Conservation (phyloP, 1,284 basidiomycete species). For the Sparassis latifolia region DNA sequence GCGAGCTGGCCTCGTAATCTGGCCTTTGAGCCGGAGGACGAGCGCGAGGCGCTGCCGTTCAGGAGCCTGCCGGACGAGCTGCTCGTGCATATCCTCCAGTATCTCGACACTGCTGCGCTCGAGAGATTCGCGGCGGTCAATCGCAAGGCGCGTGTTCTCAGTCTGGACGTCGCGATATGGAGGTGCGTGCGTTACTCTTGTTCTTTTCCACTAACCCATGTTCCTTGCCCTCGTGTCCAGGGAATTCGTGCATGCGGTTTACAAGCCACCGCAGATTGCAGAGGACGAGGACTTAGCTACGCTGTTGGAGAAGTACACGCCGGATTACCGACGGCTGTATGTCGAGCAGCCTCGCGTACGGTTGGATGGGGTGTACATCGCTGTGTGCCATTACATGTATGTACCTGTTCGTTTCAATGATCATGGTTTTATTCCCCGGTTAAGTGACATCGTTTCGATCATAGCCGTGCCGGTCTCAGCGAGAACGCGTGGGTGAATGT, state of each 20-base stretch:
- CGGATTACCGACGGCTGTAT: constrained; percentile 69
- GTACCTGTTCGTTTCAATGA: constrained; percentile 19
- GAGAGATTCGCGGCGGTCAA: constrained; percentile 72
- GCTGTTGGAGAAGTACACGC: constrained; percentile 45
- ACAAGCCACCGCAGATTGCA: constrained; percentile 67
- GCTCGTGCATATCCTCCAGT: constrained; percentile 58
- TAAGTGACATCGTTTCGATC: background rate
- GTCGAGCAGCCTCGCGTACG: constrained; percentile 81
- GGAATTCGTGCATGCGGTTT: constrained; percentile 49
- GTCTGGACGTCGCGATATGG: constrained; percentile 68
- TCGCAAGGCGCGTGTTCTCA: constrained; percentile 68
- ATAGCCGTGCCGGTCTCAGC: constrained; percentile 68
- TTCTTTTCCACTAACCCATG: constrained; percentile 1
- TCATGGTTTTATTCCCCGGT: constrained; percentile 2
- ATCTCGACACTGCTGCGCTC: constrained; percentile 57
- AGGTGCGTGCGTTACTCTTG: constrained; percentile 42
- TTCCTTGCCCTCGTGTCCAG: constrained; percentile 27
- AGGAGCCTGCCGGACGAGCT: constrained; percentile 70
- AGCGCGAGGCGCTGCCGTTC: constrained; percentile 50
- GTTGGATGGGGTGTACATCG: constrained; percentile 84
- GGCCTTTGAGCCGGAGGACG: constrained; percentile 63
- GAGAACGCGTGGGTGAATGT: constrained; percentile 84
- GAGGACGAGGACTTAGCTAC: constrained; percentile 38
- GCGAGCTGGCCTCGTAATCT: constrained; percentile 43
- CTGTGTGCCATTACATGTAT: constrained; percentile 82